Evolutionary conservation across 169 alveolate genomes (phyloP), one percentile per base, ranked within the genome.

Genomic region (Babesia ovata): DNA sequence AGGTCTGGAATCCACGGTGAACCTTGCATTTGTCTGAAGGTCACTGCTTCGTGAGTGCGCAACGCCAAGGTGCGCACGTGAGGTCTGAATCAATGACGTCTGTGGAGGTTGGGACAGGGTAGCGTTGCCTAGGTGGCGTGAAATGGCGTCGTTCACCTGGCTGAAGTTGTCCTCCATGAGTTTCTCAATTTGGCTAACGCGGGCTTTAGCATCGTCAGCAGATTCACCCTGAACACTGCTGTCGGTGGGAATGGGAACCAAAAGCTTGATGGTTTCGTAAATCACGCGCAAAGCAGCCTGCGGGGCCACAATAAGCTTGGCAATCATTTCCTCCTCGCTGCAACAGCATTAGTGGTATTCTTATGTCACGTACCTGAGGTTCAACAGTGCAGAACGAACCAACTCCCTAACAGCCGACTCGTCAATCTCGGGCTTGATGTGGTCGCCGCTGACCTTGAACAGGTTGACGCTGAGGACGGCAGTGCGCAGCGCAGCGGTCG

Each of bases 281-380:
- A 79, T 22, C 9, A 62, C 58, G 36, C 75, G 70, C 45, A 79
- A 19, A 22, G 87, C 70, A 12, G 81, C 70, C 71, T 79, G 87
- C 9, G 74, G 87, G 36, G 57, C 70, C 28, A 79, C 75, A 39
- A 79, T 65, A 36, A 79, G 70, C 28, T 50, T 79, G 48, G 70
- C 56, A 45, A 79, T 54, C 74, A 70, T 59, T 19, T 77, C 74
- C 57, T 63, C 75, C 24, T 77, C 86, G 26, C 86, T 77, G 57
- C 11, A 39, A 29, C 22, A 42, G 13, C 21, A 0, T 22, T 28
- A 44, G 4, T 24, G 3, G 1, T 42, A 26, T 13, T 2, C 14
- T 4, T 7, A 29, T 28, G 11, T 14, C 39, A 48, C 76, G 14
- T 33, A 67, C 76, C 76, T 48, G 24, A 62, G 17, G 42, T 28